Percentiles rank a stretch among this genome's conserved stretches.
Conservation (phyloP, 2,329 filamentous ascomycete genomes). For the Ceratocystiopsis minuta region DNA sequence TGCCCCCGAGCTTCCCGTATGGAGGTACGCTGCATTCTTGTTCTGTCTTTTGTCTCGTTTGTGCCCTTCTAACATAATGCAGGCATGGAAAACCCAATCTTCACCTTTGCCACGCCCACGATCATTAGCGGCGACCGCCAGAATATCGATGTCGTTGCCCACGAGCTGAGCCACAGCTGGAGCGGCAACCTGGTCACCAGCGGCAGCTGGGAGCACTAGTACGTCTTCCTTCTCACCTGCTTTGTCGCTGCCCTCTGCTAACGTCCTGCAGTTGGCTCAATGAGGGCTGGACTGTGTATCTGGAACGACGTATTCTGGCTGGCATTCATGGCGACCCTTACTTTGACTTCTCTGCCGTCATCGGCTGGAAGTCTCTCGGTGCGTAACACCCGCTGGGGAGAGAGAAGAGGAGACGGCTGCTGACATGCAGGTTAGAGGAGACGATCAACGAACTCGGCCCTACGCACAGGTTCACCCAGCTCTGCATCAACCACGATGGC, state of each 20-base stretch:
- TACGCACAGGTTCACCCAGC: constrained; percentile 83
- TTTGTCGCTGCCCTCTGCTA: not conserved
- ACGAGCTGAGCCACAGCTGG: constrained; percentile 64
- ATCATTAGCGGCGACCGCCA: constrained; percentile 81
- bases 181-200: constrained; percentile 72
- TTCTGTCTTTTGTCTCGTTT: too few species aligned
- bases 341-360: constrained; percentile 87
- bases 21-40: constrained; percentile 21
- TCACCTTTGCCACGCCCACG: constrained; percentile 87
- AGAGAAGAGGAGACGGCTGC: too few species aligned
- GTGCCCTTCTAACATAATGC: too few species aligned
- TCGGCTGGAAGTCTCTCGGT: constrained; percentile 80
- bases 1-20: constrained; percentile 82
- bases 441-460: constrained; percentile 60
- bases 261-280: constrained; percentile 38
- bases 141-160: constrained; percentile 92
- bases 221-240: constrained; percentile 14
- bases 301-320: constrained; percentile 70
- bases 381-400: constrained; percentile 9
- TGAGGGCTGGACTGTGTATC: constrained; percentile 84
- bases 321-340: constrained; percentile 66
- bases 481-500: constrained; percentile 72
- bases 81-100: constrained; percentile 83
- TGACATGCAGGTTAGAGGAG: constrained; percentile 33
- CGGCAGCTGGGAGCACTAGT: constrained; percentile 68